A percentile compares a stretch with the other conserved stretches of the same genome.
Evolutionary conservation across 768 basidiomycete species (phyloP).

Genomic region (Hysterangium stoloniferum): DNA sequence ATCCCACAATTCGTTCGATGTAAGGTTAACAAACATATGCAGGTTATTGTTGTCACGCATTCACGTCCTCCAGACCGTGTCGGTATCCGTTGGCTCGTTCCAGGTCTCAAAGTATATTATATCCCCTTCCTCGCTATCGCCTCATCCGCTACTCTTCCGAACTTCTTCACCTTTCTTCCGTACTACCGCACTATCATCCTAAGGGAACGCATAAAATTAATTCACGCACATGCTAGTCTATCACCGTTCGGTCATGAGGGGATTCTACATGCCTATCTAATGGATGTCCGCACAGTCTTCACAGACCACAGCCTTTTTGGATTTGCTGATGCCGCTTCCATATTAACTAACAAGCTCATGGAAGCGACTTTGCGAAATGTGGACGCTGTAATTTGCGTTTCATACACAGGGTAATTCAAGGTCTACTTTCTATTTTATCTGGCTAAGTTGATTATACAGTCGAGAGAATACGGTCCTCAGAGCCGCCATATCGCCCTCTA

Average conservation of each 20-base stretch:
- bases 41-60: conserved; percentile 96
- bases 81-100: conserved; percentile 84
- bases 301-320: conserved; percentile 97
- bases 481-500: conserved; percentile 47
- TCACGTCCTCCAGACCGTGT: conserved; percentile 79
- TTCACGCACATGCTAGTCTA: conserved; percentile 89
- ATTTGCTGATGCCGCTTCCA: conserved; percentile 94
- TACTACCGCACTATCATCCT: conserved; percentile 85
- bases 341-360: conserved; percentile 93
- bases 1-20: not conserved
- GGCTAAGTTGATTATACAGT: conserved; percentile 32
- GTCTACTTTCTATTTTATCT: not conserved
- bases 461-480: conserved; percentile 97
- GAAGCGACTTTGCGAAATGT: conserved; percentile 82
- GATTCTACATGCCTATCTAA: conserved; percentile 78
- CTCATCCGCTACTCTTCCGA: conserved; percentile 88
- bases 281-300: conserved; percentile 87
- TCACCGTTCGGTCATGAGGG: conserved; percentile 90
- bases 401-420: conserved; percentile 74
- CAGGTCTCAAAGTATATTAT: conserved; percentile 88
- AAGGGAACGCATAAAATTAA: conserved; percentile 76
- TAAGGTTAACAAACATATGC: not conserved
- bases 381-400: conserved; percentile 93
- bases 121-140: conserved; percentile 85
- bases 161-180: conserved; percentile 88